Evolutionary conservation across 2,329 filamentous ascomycete species (phyloP).

Genomic region (Trichoderma cornu-damae): DNA sequence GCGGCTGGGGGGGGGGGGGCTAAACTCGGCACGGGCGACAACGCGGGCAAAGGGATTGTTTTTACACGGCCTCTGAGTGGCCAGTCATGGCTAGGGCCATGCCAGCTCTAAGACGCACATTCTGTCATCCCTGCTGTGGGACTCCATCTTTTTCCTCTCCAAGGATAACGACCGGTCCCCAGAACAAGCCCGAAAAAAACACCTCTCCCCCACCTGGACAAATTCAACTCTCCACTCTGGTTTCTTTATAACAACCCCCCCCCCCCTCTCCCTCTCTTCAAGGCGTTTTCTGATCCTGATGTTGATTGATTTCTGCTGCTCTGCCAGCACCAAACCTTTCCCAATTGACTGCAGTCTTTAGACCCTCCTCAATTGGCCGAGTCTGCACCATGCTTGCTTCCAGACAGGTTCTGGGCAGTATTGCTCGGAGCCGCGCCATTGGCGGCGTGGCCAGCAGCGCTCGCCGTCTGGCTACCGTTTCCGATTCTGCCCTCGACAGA

Average conservation of each 20-base stretch:
- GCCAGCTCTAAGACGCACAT: conserved; percentile 15
- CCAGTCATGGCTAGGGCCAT: conserved; percentile 13
- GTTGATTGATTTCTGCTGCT: conserved; percentile 17
- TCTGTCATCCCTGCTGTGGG: conserved; percentile 14
- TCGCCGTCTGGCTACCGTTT: conserved; percentile 76
- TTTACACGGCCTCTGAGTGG: conserved; percentile 27
- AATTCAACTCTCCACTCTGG: conserved; percentile 20
- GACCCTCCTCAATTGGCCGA: conserved; percentile 33
- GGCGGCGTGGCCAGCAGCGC: conserved; percentile 54
- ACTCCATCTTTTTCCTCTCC: conserved; percentile 9
- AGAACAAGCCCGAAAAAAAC: conserved; percentile 22
- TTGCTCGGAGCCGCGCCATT: conserved; percentile 56
- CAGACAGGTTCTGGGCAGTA: conserved; percentile 62
- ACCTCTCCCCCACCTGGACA: conserved; percentile 24
- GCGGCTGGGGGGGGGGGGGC: conserved; percentile 18
- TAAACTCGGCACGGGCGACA: conserved; percentile 18
- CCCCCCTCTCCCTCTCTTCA: conserved; percentile 20
- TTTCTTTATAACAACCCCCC: conserved; percentile 25
- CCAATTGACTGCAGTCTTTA: conserved; percentile 26
- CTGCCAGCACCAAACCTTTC: conserved; percentile 24
- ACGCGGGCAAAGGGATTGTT: conserved; percentile 24
- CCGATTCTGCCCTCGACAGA: conserved; percentile 79
- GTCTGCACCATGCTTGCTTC: conserved; percentile 59
- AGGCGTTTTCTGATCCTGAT: conserved; percentile 17
- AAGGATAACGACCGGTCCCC: conserved; percentile 21